Base-by-base conservation (phyloP, 371 early-diverging fungal genomes). In the Umbelopsis sp. region DNA sequence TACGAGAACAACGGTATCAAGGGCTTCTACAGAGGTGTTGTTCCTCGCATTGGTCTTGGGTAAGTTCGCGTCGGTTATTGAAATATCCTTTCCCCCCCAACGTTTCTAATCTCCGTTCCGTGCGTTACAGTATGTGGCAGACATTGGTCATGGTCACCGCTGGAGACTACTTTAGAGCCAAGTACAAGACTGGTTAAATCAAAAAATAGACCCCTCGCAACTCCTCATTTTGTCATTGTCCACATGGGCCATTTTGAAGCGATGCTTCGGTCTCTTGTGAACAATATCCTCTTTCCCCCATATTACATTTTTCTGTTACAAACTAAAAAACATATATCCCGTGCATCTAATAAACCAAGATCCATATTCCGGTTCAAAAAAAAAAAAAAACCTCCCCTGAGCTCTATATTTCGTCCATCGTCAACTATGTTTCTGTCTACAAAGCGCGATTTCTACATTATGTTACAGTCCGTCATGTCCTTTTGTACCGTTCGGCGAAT, bases 1-100 rank as follows among this genome's bases (percentile, higher is more conserved):
- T 96, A 96, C 84, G 74, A 91, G 73, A 86, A 94, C 37, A 96
- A 90, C 71, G 98, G 98, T 14, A 53, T 95, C 22, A 74, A 83
- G 67, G 98, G 98, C 24, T 97, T 98, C 75, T 98, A 95, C 84
- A 86, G 97, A 62, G 97, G 97, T 51, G 95, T 93, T n/a, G 89
- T 93, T 16, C 97, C 96, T 24, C 87, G 97, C 44, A 87, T 97
- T 64, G 92, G 96, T 65, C 80, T 97, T 52, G 96, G 97, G 57
- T 57, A 57, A 57, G 57, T 35, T 29, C 1, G 41, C 4, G 41
- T 41, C 41, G 41, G 41, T 41, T 0, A 41, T 57, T 57, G 12
- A 18, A 57, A n/a, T 1, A 18, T 46, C 14, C 7, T 4, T 16
- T 35, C 5, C 14, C 9, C 9, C 10, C 16, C 35, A 16, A 29